Evolutionary conservation across 1,139 yeast species (phyloP).

Genomic region (Scheffersomyces segobiensis): DNA sequence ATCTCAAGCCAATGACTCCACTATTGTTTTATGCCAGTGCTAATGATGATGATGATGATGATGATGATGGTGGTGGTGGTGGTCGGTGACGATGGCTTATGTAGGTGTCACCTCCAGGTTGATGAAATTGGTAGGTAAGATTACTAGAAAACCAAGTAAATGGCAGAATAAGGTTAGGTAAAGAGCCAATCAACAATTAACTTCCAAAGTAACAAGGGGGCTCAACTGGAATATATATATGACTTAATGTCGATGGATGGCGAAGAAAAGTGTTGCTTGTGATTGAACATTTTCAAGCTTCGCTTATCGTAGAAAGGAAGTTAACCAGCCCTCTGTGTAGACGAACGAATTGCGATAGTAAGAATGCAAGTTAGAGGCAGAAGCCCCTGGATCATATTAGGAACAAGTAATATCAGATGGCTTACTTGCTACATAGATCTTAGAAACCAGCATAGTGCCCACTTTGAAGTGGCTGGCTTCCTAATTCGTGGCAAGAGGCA

Average conservation of each 20-base stretch:
- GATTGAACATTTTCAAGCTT: background rate
- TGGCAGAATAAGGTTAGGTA: background rate
- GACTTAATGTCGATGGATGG: background rate
- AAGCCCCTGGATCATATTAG: background rate
- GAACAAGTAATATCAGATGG: background rate
- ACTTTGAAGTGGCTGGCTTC: background rate
- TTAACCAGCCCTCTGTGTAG: background rate
- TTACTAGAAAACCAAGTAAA: background rate
- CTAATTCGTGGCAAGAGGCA: background rate
- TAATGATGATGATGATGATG: background rate
- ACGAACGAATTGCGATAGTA: background rate
- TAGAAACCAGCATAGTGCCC: background rate
- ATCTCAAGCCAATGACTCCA: background rate
- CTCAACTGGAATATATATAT: background rate
- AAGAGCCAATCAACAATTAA: background rate
- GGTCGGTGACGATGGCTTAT: background rate
- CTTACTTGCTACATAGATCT: background rate
- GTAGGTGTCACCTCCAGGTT: background rate
- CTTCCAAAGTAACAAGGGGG: background rate
- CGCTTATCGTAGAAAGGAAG: background rate
- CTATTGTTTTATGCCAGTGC: background rate
- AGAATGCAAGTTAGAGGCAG: background rate
- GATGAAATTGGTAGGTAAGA: background rate
- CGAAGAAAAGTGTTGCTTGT: background rate
- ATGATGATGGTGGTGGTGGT: background rate